Evolutionary conservation across 345 rosid species (phyloP), one percentile per base, ranked within the genome.

Genomic region (Murraya paniculata): DNA sequence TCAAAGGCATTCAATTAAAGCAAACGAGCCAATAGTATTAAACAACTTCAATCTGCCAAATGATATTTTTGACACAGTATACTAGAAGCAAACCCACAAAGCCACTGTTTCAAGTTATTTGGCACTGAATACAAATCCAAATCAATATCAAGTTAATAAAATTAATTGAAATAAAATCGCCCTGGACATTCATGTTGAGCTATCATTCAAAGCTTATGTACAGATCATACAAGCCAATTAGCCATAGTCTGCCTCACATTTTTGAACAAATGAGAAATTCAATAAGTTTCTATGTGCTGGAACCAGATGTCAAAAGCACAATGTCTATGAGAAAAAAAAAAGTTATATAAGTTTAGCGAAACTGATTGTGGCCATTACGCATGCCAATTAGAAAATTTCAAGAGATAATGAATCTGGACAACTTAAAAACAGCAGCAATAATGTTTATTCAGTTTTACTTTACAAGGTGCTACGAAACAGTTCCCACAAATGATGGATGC

Each of bases 1-100:
- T 80, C 38, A 72, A 78, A 59, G 45, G 38, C 21, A 68, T 69
- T 73, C 27, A 64, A 79, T 45, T 19, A 75, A 27, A 30, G 33
- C 58, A 82, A 78, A 76, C 9, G 68, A 78, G 18, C 24, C 66
- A 81, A 1, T 41, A 69, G 75, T 35, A 61, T 67, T n/a, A 55
- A 55, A 57, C 21, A 62, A 55, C 19, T 74, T 73, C 70, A 66
- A 64, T 58, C 38, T 41, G 35, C 13, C 56, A 27, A n/a, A 31
- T 57, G 35, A 25, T 41, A 74, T 39, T 16, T 53, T 18, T 53
- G 22, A 53, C 57, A 18, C 22, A 18, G 8, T 53, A 53, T 53
- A 18, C 57, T 1, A 53, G 57, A 16, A 53, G 22, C 56, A 14
- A 50, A 50, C 56, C 56, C 56, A 18, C 56, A 50, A 50, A 50